Evolutionary conservation across 192 early-diverging fungal genomes (phyloP).

Genomic region (Hyaloraphidium curvatum): DNA sequence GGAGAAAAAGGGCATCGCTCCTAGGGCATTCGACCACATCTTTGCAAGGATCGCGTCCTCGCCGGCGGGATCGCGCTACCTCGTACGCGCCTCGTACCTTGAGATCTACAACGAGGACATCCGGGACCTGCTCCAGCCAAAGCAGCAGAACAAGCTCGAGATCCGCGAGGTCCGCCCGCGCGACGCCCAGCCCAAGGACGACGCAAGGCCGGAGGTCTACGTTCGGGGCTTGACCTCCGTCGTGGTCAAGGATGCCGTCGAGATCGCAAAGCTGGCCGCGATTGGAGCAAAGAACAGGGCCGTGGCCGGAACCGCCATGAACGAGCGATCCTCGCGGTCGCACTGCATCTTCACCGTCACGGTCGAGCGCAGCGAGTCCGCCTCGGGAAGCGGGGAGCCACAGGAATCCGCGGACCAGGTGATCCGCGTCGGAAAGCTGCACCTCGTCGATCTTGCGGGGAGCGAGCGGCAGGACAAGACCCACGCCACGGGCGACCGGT

Average conservation of each 20-base stretch:
- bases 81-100: slow-evolving; percentile 73
- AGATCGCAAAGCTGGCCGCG: slow-evolving; percentile 42
- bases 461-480: slow-evolving; percentile 42
- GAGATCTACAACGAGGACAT: slow-evolving; percentile 93
- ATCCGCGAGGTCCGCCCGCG: slow-evolving; percentile 36
- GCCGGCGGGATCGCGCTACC: slow-evolving; percentile 38
- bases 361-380: slow-evolving; percentile 30
- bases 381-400: too few relatives aligned
- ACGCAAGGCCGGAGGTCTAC: slow-evolving; percentile 37
- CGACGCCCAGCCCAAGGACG: too few relatives aligned
- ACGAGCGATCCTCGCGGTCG: slow-evolving; percentile 44
- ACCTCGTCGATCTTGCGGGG: slow-evolving; percentile 43
- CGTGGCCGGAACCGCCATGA: slow-evolving; percentile 57
- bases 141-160: slow-evolving; percentile 29
- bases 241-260: slow-evolving; percentile 40
- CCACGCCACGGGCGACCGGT: slow-evolving; percentile 21
- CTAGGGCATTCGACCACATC: slow-evolving; percentile 44
- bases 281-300: slow-evolving; percentile 52
- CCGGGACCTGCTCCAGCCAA: slow-evolving; percentile 60
- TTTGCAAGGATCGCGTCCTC: slow-evolving; percentile 30
- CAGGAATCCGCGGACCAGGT: slow-evolving; percentile 22
- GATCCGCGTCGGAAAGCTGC: slow-evolving; percentile 39
- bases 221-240: slow-evolving; percentile 37
- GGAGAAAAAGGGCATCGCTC: slow-evolving; percentile 41
- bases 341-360: slow-evolving; percentile 49